Percentiles rank a stretch among this genome's conserved stretches.
These are phyloP conservation scores for Cardamine occulta DNA, from an alignment of 345 rosid genomes.

Conservation along the genomic window DNA sequence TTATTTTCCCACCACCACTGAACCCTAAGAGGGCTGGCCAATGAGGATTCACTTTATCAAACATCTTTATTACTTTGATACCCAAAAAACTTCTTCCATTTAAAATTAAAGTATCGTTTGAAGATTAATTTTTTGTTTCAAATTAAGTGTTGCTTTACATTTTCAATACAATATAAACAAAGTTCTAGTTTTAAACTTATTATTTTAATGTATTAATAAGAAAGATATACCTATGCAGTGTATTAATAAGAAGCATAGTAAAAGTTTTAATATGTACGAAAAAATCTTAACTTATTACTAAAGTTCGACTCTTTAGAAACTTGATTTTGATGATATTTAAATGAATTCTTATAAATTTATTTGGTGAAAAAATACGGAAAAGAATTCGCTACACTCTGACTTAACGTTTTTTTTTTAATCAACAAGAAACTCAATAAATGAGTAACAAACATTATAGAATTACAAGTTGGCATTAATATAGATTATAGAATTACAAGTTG, in stretches of 20 bases:
- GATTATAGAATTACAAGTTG: not conserved
- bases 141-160: not conserved
- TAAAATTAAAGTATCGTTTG: not conserved
- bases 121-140: not conserved
- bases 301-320: not conserved
- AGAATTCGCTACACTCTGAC: not conserved
- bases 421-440: slow-evolving; percentile 1
- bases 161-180: not conserved
- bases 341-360: not conserved
- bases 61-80: too few relatives aligned
- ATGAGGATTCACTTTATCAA: not conserved
- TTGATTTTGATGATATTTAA: slow-evolving; percentile 1
- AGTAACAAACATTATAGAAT: not conserved
- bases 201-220: not conserved
- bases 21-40: not conserved
- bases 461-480: slow-evolving; percentile 13
- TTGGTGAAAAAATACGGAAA: not conserved
- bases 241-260: not conserved
- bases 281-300: not conserved
- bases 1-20: not conserved
- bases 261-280: too few relatives aligned
- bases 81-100: too few relatives aligned
- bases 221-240: not conserved
- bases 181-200: not conserved
- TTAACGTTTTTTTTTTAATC: not conserved